Base-by-base conservation (phyloP, 2,329 filamentous ascomycete species). In the Rhynchosporium agropyri region DNA sequence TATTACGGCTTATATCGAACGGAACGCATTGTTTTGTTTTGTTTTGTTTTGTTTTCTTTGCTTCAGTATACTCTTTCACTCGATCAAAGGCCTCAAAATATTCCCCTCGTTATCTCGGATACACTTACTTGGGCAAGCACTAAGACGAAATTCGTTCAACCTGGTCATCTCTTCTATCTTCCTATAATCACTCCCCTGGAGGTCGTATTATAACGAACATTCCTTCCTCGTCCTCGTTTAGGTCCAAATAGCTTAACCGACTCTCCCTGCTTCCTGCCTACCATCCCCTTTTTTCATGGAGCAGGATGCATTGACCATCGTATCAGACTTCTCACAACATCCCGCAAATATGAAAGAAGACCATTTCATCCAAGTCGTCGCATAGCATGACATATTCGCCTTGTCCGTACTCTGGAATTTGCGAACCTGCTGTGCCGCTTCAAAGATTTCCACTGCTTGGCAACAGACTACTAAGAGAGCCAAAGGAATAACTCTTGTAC, bases 361-460 rank as follows among this genome's bases (percentile, higher is more conserved):
- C 1, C 3, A 56, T 38, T 62, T 65, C 55, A 51, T 38, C 29
- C 3, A 56, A 46, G 55, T 61, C 58, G 65, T 59, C 2, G 49
- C 64, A 20, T 68, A 65, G 67, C 51, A 63, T 45, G 67, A 67
- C 12, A 40, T 49, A 28, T 68, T 61, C 36, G 67, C 67, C 9
- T 28, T 68, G 9, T 65, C 63, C 1, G 65, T 20, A 20, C 20
- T 20, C 20, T 20, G 63, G 2, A 62, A 63, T 20, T n/a, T 65
- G 4, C 61, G 65, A 49, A 64, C 65, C 1, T 68, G 67, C 54
- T 68, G 67, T 48, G 28, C 28, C 13, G 4, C 59, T 20, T 36
- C 50, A 2, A 29, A 59, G 0, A 61, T 68, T 20, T 42, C 46
- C 1, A 56, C 50, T 13, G 62, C 63, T 8, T 67, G 67, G 67